Conservation (phyloP, 805 yeast species). For the Zygosaccharomyces pseudorouxii region DNA sequence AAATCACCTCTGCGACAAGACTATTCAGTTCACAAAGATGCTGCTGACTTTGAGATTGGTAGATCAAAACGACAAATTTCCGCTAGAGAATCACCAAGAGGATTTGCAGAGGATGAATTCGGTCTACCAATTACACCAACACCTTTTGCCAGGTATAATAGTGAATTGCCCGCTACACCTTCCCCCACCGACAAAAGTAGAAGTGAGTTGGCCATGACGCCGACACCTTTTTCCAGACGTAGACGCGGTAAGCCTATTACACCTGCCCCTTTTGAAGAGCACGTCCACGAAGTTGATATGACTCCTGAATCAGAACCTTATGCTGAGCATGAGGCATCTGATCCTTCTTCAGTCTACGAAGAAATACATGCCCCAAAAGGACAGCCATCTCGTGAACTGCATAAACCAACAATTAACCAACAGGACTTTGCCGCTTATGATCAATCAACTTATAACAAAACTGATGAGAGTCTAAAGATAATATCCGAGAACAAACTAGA, state of each 20-base stretch:
- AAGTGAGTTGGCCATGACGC: background rate
- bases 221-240: background rate
- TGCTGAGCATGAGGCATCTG: background rate
- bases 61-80: background rate
- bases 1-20: conserved; percentile 23
- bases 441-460: conserved; percentile 7
- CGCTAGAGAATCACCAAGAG: background rate
- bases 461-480: conserved; percentile 17
- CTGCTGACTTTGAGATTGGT: background rate
- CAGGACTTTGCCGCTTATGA: background rate
- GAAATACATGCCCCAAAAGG: background rate
- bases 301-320: conserved; percentile 2
- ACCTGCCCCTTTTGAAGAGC: background rate
- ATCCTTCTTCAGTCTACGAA: conserved; percentile 3
- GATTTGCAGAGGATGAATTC: background rate
- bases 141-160: background rate
- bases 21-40: conserved; percentile 4
- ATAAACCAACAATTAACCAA: background rate
- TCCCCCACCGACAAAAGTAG: background rate
- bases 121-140: background rate
- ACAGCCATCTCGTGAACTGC: background rate
- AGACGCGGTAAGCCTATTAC: background rate
- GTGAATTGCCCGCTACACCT: background rate
- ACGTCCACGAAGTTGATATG: background rate
- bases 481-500: conserved; percentile 11